A percentile compares a stretch with the other conserved stretches of the same genome.
Evolutionary conservation across 768 basidiomycete species (phyloP).

Genomic region (Amanita brunnescens): DNA sequence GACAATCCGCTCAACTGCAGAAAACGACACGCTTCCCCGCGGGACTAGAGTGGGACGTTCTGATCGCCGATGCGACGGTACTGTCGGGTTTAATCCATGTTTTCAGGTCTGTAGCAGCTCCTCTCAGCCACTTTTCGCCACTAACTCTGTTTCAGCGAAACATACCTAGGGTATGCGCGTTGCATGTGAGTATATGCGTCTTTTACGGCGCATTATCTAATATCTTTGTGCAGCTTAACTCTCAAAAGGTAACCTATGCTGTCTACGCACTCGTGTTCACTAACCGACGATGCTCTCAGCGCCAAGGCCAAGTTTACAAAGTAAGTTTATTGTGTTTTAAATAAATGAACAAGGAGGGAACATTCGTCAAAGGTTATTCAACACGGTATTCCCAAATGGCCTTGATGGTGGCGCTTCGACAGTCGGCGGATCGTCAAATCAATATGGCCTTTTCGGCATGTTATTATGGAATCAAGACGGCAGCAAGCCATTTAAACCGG

Average conservation of each 20-base stretch:
- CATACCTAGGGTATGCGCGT: slow-evolving; percentile 71
- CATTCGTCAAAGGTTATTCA: slow-evolving; percentile 44
- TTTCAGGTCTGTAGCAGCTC: slow-evolving; percentile 39
- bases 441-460: slow-evolving; percentile 11
- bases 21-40: slow-evolving; percentile 39
- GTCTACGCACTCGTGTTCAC: background rate
- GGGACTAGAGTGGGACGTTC: slow-evolving; percentile 69
- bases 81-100: slow-evolving; percentile 65
- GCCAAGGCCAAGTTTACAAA: slow-evolving; percentile 73
- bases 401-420: slow-evolving; percentile 34
- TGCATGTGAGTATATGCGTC: slow-evolving; percentile 46
- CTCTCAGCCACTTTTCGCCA: background rate
- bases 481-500: slow-evolving; percentile 15
- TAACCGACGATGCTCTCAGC: slow-evolving; percentile 18
- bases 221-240: slow-evolving; percentile 19
- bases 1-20: slow-evolving; percentile 21
- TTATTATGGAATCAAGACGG: background rate
- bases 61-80: slow-evolving; percentile 66
- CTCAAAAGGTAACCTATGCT: slow-evolving; percentile 42
- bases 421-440: slow-evolving; percentile 23
- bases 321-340: slow-evolving; percentile 23
- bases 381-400: slow-evolving; percentile 56
- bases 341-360: background rate
- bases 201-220: background rate
- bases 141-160: slow-evolving; percentile 34